Evolutionary conservation across 2,329 filamentous ascomycete species (phyloP).

Genomic region (Sclerotiophoma versabilis): DNA sequence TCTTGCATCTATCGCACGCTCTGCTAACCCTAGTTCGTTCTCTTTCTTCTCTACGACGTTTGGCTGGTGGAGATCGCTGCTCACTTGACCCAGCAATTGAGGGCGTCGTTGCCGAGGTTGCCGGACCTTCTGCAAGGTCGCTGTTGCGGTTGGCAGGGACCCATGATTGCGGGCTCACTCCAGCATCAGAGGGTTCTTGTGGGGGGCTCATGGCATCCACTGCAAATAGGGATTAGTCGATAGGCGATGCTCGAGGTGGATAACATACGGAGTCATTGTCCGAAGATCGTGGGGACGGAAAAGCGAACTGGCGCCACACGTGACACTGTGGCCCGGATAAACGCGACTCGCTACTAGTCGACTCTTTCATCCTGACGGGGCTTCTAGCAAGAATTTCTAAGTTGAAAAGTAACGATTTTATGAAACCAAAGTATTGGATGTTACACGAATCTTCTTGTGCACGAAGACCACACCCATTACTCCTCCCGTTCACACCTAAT

Average conservation of each 20-base stretch:
- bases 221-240: slow-evolving; percentile 4
- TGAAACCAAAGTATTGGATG: too few species aligned
- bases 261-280: slow-evolving; percentile 10
- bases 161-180: slow-evolving; percentile 13
- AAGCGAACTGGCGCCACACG: slow-evolving; percentile 1
- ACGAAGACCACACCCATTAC: background rate
- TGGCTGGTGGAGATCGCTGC: slow-evolving; percentile 33
- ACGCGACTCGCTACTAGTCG: background rate
- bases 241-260: slow-evolving; percentile 15
- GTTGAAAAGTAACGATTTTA: too few species aligned
- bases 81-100: slow-evolving; percentile 30
- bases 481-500: background rate
- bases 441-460: background rate
- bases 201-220: slow-evolving; percentile 10
- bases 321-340: background rate
- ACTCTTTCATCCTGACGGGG: too few species aligned
- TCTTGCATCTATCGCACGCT: slow-evolving; percentile 59
- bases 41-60: slow-evolving; percentile 43
- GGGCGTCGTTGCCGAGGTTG: slow-evolving; percentile 18
- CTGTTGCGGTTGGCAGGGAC: slow-evolving; percentile 19
- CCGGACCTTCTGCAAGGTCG: slow-evolving; percentile 13
- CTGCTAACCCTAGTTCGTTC: slow-evolving; percentile 55
- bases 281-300: slow-evolving; percentile 13
- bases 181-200: slow-evolving; percentile 19
- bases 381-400: too few species aligned